Percentiles rank a stretch among this genome's conserved stretches.
phyloP scores from a whole-genome alignment of 2,329 filamentous ascomycete species.

The Metarhizium anisopliae region DNA sequence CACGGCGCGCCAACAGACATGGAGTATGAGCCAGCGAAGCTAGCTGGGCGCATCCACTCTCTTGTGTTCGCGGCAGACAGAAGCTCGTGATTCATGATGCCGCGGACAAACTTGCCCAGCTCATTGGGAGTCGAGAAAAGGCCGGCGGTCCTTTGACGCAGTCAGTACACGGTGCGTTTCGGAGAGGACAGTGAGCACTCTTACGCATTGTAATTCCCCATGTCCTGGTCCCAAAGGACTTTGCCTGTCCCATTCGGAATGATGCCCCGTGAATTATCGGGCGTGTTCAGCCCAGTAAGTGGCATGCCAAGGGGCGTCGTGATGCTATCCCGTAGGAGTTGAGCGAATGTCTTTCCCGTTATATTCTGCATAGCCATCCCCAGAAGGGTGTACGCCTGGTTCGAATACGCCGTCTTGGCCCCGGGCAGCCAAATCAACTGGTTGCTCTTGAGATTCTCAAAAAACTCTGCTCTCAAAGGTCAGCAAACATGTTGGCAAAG shows the following conservation, averaged over 20 bases:
- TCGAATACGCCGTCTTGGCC: not conserved
- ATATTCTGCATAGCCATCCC: constrained; percentile 1
- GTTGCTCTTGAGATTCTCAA: not conserved
- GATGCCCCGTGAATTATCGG: no score
- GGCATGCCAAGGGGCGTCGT: no score
- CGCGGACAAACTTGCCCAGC: constrained; percentile 15
- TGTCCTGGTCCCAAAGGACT: no score
- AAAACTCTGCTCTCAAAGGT: not conserved
- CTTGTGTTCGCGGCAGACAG: no score
- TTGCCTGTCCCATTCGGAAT: no score
- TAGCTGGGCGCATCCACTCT: no score
- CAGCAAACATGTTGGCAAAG: not conserved
- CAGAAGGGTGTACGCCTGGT: constrained; percentile 1
- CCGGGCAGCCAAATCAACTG: not conserved
- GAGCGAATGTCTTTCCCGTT: not conserved
- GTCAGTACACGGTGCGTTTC: not conserved
- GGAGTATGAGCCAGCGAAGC: no score
- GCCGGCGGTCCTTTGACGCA: constrained; percentile 16
- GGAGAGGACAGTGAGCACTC: no score
- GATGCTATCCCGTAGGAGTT: not conserved
- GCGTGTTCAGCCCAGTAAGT: no score
- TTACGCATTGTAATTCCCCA: no score
- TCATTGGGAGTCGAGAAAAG: constrained; percentile 21
- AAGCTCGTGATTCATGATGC: constrained; percentile 13
- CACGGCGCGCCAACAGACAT: no score